Evolutionary conservation across 2,329 filamentous ascomycete species (phyloP), one percentile per base, ranked within the genome.

Genomic region (Pseudocercospora macadamiae): DNA sequence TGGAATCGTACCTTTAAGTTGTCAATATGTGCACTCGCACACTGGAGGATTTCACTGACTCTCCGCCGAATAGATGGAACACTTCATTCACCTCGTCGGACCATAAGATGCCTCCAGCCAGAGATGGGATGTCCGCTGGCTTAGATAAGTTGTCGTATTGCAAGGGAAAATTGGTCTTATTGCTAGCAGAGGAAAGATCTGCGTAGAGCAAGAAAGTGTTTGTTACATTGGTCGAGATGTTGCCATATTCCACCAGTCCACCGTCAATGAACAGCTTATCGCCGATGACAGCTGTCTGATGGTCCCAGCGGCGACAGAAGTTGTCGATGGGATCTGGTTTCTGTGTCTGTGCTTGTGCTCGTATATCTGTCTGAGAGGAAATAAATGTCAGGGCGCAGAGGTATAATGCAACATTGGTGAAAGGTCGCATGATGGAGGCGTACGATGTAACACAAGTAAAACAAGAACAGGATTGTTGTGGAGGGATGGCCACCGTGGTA

Each of bases 1-100:
- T n/a, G n/a, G n/a, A n/a, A n/a, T n/a, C n/a, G n/a, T n/a, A n/a
- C 4, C 37, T 42, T 83, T 80, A 2, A 83, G 77, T 4, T 53
- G 37, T 7, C 18, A 36, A 47, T 19, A 42, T 19, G 85, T 76
- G 10, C 64, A 60, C 18, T 21, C 37, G 4, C 7, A 21, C 16
- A 19, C 16, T 21, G 16, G 26, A 49, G 4, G 16, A 1, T 18
- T 10, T 18, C 25, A n/a, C 21, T 49, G 2, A 49, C 62, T 87
- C 82, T 45, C 86, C 86, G 9, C 86, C 86, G 66, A 83, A 88
- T 2, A 85, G 75, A 68, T 86, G 88, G 51, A 89, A 80, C 42
- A 80, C 77, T 68, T 87, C 86, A 73, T 89, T 88, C 36, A 85
- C 77, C 23, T 80, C 75, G 68, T 88, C 86, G 6, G 79, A 76